phyloP scores from a whole-genome alignment of 768 basidiomycete species.

The Pleurotus sapidus region DNA sequence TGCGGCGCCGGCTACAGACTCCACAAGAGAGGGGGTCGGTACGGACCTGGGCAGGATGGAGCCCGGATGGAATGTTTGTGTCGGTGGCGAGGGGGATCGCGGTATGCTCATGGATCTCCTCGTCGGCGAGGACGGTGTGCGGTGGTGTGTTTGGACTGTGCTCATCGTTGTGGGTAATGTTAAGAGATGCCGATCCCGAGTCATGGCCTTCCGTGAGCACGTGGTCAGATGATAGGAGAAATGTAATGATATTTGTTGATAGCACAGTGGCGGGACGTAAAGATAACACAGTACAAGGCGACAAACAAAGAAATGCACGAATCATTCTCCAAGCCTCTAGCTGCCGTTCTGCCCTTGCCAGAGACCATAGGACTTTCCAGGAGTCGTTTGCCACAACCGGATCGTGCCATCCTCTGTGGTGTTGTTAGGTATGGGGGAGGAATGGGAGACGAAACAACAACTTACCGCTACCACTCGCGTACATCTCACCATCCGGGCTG shows the following conservation, averaged over 20 bases:
- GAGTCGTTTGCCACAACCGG: constrained; percentile 95
- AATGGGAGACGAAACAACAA: constrained; percentile 16
- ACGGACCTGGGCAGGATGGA: constrained; percentile 37
- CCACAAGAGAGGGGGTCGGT: constrained; percentile 49
- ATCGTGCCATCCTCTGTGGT: constrained; percentile 84
- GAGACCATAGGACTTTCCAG: constrained; percentile 88
- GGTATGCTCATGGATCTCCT: constrained; percentile 13
- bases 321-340: constrained; percentile 22
- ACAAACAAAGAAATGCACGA: neutral
- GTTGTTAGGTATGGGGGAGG: constrained; percentile 9
- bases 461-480: constrained; percentile 94
- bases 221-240: neutral
- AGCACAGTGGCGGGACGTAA: too few species aligned
- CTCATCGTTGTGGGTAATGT: neutral
- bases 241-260: too few species aligned
- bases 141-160: constrained; percentile 13
- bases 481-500: constrained; percentile 96
- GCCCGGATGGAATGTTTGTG: constrained; percentile 41
- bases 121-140: constrained; percentile 17
- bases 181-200: neutral
- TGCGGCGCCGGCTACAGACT: constrained; percentile 58
- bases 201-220: neutral
- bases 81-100: constrained; percentile 36
- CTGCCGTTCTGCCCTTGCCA: constrained; percentile 70
- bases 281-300: neutral